phyloP scores from a whole-genome alignment of 73 alveolate genomes.

The Paramecium octaurelia region DNA sequence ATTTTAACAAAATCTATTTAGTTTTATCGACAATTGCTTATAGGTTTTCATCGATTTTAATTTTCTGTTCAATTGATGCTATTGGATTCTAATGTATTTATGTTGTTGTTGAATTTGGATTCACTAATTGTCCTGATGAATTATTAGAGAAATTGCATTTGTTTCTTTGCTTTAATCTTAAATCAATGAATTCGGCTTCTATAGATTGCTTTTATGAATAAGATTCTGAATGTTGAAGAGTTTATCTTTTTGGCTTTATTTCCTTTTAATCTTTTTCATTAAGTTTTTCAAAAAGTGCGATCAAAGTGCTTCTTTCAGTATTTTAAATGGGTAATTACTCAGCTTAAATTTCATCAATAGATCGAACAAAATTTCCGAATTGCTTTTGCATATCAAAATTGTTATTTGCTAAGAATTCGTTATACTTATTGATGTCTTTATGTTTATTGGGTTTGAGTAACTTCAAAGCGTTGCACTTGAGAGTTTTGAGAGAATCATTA shows the following conservation, averaged over 20 bases:
- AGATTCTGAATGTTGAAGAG: background rate
- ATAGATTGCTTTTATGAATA: background rate
- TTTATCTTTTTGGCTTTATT: background rate
- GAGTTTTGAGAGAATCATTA: background rate
- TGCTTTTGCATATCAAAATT: slow-evolving; percentile 10
- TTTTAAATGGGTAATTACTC: background rate
- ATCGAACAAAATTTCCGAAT: background rate
- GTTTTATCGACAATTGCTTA: background rate
- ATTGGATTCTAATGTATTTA: background rate
- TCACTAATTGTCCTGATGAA: slow-evolving; percentile 8
- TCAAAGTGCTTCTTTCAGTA: slow-evolving; percentile 12
- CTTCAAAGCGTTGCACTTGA: background rate
- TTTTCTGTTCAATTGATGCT: background rate
- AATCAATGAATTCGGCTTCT: background rate
- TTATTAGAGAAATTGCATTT: background rate
- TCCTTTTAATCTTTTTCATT: background rate
- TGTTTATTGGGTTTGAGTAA: background rate
- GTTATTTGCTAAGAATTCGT: background rate
- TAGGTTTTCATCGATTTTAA: background rate
- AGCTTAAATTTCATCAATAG: slow-evolving; percentile 20
- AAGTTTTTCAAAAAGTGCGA: slow-evolving; percentile 26
- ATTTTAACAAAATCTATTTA: background rate
- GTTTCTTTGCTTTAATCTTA: background rate
- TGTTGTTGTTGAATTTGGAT: slow-evolving; percentile 35
- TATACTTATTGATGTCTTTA: background rate